phyloP scores from a whole-genome alignment of 805 yeast species.

The Barnettozyma sucrosica region DNA sequence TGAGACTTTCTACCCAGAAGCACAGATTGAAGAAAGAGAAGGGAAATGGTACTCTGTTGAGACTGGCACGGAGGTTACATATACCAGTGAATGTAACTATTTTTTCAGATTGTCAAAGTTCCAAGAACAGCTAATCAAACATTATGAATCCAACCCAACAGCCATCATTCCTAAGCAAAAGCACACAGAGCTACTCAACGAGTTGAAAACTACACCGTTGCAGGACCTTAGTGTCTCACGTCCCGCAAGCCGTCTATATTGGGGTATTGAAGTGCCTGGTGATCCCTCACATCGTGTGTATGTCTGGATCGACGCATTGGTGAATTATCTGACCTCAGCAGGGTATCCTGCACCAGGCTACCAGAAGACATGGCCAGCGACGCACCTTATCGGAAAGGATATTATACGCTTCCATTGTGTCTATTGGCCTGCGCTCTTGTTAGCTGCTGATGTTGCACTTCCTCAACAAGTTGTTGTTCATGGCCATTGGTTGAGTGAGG shows the following conservation, averaged over 20 bases:
- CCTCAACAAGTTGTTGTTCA: slow-evolving; percentile 82
- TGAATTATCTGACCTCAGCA: slow-evolving; percentile 73
- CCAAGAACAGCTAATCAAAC: slow-evolving; percentile 45
- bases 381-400: slow-evolving; percentile 89
- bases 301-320: slow-evolving; percentile 95
- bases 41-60: slow-evolving; percentile 48
- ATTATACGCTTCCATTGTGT: slow-evolving; percentile 83
- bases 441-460: slow-evolving; percentile 70
- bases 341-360: slow-evolving; percentile 43
- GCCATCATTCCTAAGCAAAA: slow-evolving; percentile 66
- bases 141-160: slow-evolving; percentile 41
- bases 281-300: slow-evolving; percentile 76
- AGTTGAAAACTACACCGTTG: slow-evolving; percentile 44
- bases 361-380: slow-evolving; percentile 26
- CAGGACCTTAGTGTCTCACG: slow-evolving; percentile 82
- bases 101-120: slow-evolving; percentile 72
- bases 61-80: slow-evolving; percentile 68
- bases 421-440: slow-evolving; percentile 88
- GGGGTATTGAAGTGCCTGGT: slow-evolving; percentile 90
- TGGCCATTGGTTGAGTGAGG: slow-evolving; percentile 89
- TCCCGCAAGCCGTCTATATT: slow-evolving; percentile 66
- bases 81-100: slow-evolving; percentile 78
- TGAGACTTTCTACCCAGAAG: slow-evolving; percentile 87
- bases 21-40: slow-evolving; percentile 47
- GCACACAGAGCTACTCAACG: slow-evolving; percentile 48